Evolutionary conservation across 148 eudicot genomes (phyloP).

Genomic region (Vaccinium vitisidaea): DNA sequence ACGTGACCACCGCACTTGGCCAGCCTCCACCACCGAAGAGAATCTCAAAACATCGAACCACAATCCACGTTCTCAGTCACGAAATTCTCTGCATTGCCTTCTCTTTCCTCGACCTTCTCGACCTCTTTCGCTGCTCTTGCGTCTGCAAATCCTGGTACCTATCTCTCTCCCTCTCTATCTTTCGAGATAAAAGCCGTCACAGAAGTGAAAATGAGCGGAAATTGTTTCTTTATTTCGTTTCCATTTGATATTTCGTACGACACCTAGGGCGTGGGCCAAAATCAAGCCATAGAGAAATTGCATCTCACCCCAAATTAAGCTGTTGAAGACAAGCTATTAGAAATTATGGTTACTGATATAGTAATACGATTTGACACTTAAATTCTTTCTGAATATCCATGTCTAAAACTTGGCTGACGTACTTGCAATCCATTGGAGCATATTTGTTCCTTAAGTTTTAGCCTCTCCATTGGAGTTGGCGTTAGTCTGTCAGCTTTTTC

Average conservation of each 20-base stretch:
- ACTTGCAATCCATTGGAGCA: not conserved
- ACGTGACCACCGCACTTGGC: conserved; percentile 20
- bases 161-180: not conserved
- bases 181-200: not conserved
- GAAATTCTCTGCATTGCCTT: conserved; percentile 56
- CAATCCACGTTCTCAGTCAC: conserved; percentile 33
- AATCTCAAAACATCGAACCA: conserved; percentile 15
- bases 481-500: not conserved
- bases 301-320: not conserved
- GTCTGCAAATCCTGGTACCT: conserved; percentile 77
- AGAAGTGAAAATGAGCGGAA: not conserved
- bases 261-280: not conserved
- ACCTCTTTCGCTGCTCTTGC: conserved; percentile 68
- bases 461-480: not conserved
- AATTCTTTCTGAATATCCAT: not conserved
- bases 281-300: not conserved
- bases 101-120: conserved; percentile 60
- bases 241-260: not conserved
- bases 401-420: not conserved
- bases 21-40: conserved; percentile 28
- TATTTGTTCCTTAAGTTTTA: not conserved
- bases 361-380: not conserved
- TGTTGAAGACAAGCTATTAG: not conserved
- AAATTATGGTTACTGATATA: not conserved
- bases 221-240: not conserved